Evolutionary conservation across 1,284 basidiomycete genomes (phyloP).

Genomic region (Abortiporus biennis): DNA sequence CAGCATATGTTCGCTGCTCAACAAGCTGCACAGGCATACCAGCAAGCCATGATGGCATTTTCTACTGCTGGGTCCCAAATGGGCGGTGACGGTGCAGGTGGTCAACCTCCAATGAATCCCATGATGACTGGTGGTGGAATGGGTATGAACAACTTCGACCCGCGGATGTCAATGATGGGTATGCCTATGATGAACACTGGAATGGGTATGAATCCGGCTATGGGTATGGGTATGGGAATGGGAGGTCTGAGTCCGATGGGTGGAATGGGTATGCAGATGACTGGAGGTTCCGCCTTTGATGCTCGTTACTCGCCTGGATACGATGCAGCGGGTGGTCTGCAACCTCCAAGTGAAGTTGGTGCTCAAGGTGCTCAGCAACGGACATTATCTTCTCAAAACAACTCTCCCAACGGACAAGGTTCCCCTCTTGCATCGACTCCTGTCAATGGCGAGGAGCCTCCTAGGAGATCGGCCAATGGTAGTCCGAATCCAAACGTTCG

Average conservation of each 20-base stretch:
- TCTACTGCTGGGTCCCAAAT: conserved; percentile 73
- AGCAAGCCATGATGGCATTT: conserved; percentile 87
- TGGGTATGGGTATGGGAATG: conserved; percentile 5
- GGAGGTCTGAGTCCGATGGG: conserved; percentile 12
- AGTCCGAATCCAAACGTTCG: conserved; percentile 2
- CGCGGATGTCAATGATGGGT: conserved; percentile 51
- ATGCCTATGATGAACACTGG: conserved; percentile 29
- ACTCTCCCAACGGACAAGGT: conserved; percentile 17
- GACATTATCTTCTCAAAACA: conserved; percentile 18
- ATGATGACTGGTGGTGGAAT: conserved; percentile 49
- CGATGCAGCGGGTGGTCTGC: conserved; percentile 12
- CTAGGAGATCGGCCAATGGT: conserved; percentile 1
- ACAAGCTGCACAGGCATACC: conserved; percentile 85
- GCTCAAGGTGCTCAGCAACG: conserved; percentile 10
- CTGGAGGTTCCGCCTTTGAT: conserved; percentile 18
- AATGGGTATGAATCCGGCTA: conserved; percentile 28
- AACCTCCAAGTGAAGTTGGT: conserved; percentile 10
- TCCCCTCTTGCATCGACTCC: conserved; percentile 11
- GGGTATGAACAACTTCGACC: conserved; percentile 36
- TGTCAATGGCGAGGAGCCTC: background rate
- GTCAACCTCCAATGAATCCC: conserved; percentile 35
- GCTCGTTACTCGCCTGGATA: conserved; percentile 9
- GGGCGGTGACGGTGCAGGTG: conserved; percentile 44
- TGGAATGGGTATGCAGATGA: conserved; percentile 32
- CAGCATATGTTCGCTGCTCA: conserved; percentile 90